phyloP scores from a whole-genome alignment of 257 asterid species.

The Osmanthus fragrans region DNA sequence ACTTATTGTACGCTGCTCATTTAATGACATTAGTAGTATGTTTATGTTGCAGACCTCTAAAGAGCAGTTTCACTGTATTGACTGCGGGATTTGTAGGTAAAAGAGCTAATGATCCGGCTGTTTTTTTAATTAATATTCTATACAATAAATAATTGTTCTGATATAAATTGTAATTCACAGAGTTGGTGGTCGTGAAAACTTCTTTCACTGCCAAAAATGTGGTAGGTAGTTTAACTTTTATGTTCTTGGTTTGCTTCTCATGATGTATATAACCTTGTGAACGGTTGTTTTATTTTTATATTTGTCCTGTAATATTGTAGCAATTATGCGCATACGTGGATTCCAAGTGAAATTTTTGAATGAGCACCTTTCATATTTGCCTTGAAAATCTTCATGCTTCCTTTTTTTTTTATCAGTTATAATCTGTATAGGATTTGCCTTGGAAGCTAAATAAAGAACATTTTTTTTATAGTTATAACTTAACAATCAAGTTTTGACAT shows the following conservation, averaged over 20 bases:
- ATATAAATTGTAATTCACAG: slow-evolving; percentile 43
- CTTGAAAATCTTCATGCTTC: slow-evolving; percentile 5
- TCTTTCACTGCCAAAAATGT: slow-evolving; percentile 86
- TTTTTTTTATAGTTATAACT: neutral
- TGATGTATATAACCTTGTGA: slow-evolving; percentile 17
- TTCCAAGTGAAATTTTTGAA: neutral
- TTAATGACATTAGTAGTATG: slow-evolving; percentile 24
- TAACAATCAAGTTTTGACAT: neutral
- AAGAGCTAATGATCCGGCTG: slow-evolving; percentile 16
- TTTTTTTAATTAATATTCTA: neutral
- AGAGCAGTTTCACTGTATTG: slow-evolving; percentile 80
- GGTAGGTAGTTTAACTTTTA: slow-evolving; percentile 44
- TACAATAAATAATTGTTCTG: slow-evolving; percentile 7
- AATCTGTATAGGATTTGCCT: neutral
- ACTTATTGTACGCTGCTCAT: slow-evolving; percentile 12
- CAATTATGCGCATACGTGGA: neutral
- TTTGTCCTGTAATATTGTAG: neutral
- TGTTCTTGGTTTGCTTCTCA: slow-evolving; percentile 1
- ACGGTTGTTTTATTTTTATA: neutral
- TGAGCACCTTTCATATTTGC: slow-evolving; percentile 7
- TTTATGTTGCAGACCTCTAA: slow-evolving; percentile 53
- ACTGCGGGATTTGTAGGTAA: slow-evolving; percentile 96
- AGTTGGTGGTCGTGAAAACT: slow-evolving; percentile 88
- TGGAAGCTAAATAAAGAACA: neutral
- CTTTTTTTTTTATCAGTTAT: neutral